Evolutionary conservation across 148 eudicot genomes (phyloP).

Genomic region (Spergularia bocconei): DNA sequence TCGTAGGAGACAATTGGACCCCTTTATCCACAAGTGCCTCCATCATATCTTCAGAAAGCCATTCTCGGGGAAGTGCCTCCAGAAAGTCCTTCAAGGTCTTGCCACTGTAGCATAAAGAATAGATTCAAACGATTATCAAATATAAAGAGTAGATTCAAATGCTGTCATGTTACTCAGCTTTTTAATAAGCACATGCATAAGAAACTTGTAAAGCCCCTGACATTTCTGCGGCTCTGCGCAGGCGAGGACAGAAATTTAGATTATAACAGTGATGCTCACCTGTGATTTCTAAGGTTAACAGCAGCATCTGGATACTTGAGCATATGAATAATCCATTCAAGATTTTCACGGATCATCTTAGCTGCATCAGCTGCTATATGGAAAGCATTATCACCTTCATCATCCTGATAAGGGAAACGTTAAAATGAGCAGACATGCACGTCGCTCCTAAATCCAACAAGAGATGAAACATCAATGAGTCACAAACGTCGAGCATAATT

Average conservation of each 20-base stretch:
- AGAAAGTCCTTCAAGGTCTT: conserved; percentile 82
- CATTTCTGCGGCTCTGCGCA: neutral
- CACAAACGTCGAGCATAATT: neutral
- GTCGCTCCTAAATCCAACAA: neutral
- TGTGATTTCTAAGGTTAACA: conserved; percentile 82
- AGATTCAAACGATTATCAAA: neutral
- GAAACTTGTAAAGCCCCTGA: neutral
- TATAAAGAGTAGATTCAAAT: neutral
- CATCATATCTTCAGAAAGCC: conserved; percentile 97
- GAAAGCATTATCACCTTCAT: conserved; percentile 98
- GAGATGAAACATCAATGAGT: neutral
- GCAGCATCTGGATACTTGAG: conserved; percentile 85
- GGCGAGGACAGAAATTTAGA: neutral
- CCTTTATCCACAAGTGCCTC: conserved; percentile 79
- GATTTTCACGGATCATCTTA: conserved; percentile 96
- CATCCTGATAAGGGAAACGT: conserved; percentile 57
- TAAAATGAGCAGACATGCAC: neutral
- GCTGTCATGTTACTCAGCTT: neutral
- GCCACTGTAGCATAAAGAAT: conserved; percentile 57
- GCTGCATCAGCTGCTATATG: conserved; percentile 99
- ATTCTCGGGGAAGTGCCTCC: conserved; percentile 98
- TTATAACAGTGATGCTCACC: conserved; percentile 43
- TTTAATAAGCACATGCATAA: neutral
- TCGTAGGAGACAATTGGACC: conserved; percentile 83
- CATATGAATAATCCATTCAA: conserved; percentile 86